A percentile compares a stretch with the other conserved stretches of the same genome.
These are phyloP conservation scores for Phymatotrichopsis omnivora DNA, from an alignment of 2,329 filamentous ascomycete species.

Conservation along the genomic window DNA sequence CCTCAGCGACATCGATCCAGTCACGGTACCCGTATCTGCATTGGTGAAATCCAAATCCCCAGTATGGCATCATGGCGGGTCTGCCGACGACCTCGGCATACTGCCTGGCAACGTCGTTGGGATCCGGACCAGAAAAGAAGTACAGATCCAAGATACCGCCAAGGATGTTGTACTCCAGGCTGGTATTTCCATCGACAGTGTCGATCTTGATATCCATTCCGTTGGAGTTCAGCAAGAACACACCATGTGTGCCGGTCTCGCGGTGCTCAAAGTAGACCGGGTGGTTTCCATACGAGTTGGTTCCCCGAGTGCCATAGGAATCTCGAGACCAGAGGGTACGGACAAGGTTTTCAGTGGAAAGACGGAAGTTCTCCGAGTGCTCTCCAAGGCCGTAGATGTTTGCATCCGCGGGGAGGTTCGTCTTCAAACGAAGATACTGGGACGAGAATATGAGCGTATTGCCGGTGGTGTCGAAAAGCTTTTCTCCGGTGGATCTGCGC, in stretches of 20 bases:
- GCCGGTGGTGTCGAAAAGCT: slow-evolving; percentile 60
- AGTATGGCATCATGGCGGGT: slow-evolving; percentile 44
- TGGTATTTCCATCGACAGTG: slow-evolving; percentile 49
- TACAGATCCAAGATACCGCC: slow-evolving; percentile 59
- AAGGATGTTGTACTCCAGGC: slow-evolving; percentile 66
- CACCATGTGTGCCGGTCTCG: slow-evolving; percentile 48
- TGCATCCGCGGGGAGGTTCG: slow-evolving; percentile 55
- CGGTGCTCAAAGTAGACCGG: slow-evolving; percentile 68
- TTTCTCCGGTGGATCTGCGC: slow-evolving; percentile 47
- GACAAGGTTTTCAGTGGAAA: slow-evolving; percentile 59
- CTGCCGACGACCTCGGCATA: slow-evolving; percentile 43
- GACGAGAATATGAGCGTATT: slow-evolving; percentile 62
- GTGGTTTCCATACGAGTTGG: slow-evolving; percentile 63
- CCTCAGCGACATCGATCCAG: slow-evolving; percentile 29
- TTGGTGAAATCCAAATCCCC: slow-evolving; percentile 45
- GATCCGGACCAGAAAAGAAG: slow-evolving; percentile 42
- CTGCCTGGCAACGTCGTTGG: slow-evolving; percentile 41
- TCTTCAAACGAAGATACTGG: slow-evolving; percentile 65
- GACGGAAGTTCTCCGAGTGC: slow-evolving; percentile 58
- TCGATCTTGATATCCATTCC: slow-evolving; percentile 71
- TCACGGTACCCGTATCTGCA: slow-evolving; percentile 42
- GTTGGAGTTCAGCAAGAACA: slow-evolving; percentile 62
- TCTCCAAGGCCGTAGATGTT: slow-evolving; percentile 72
- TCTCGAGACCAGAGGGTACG: slow-evolving; percentile 62
- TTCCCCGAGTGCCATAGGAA: slow-evolving; percentile 47